phyloP scores from a whole-genome alignment of 176 grass and related monocot genomes.

The Saccharum spontaneum region DNA sequence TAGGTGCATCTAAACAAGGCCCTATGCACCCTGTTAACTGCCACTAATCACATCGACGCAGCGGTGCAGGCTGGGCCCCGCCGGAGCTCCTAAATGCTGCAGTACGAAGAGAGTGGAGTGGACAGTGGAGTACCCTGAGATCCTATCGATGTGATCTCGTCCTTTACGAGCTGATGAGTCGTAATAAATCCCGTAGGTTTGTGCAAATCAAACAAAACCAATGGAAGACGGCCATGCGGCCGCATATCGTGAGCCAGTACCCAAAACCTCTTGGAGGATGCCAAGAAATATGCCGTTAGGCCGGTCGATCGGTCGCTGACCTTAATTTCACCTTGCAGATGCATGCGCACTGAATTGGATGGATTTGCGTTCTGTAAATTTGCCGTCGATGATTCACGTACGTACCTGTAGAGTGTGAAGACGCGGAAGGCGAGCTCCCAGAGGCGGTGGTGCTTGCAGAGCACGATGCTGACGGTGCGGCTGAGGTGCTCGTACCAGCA shows the following conservation, averaged over 20 bases:
- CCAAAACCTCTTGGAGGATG: not conserved
- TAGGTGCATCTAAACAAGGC: too few relatives aligned
- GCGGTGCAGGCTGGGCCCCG: not conserved
- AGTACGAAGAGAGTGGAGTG: too few relatives aligned
- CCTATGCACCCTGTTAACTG: conserved; percentile 12
- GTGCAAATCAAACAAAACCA: not conserved
- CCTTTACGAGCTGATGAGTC: not conserved
- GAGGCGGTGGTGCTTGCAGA: conserved; percentile 92
- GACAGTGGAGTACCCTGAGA: not conserved
- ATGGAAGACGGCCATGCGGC: not conserved
- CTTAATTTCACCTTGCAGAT: too few relatives aligned
- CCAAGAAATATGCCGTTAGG: not conserved
- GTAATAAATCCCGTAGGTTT: conserved; percentile 2
- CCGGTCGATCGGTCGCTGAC: conserved; percentile 13
- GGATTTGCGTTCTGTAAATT: not conserved
- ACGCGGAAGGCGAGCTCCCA: conserved; percentile 82
- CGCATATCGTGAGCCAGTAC: not conserved
- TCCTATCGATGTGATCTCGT: not conserved
- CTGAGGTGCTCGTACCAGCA: conserved; percentile 99
- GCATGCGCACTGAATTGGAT: too few relatives aligned
- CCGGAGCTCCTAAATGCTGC: conserved; percentile 17
- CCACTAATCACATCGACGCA: conserved; percentile 26
- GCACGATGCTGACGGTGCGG: conserved; percentile 73
- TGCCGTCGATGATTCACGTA: too few relatives aligned
- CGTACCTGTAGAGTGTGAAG: conserved; percentile 82